Evolutionary conservation across 2,329 filamentous ascomycete species (phyloP), one percentile per base, ranked within the genome.

Genomic region (Orbilia ellipsospora): DNA sequence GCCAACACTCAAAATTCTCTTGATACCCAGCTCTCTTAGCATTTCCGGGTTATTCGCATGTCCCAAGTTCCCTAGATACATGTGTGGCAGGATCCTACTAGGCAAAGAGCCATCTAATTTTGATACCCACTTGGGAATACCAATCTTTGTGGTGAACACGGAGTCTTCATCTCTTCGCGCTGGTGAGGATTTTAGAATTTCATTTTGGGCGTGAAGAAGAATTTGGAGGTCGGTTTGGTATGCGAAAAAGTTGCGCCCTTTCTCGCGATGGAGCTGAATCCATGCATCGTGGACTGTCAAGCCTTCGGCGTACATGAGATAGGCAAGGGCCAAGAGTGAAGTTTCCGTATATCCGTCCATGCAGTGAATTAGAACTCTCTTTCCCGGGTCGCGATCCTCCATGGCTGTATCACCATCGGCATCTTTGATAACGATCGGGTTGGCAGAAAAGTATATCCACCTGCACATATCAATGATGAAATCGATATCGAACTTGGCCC

Each of bases 331-430:
- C 16, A 99, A 86, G 82, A 99, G 87, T 1, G 93, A 93, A 0
- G 92, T 94, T 82, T 99, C 95, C 0, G 95, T 99, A 80, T 99
- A 99, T 16, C 95, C 95, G 82, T 99, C 95, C 1, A 90, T 90
- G 82, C 95, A 98, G 82, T 98, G 94, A 48, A 99, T 92, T 36
- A 98, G 87, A 40, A 98, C 57, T 16, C 57, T 88, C 80, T 89
- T 93, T 77, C 89, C 85, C 66, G 88, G 85, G 40, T 83, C 82
- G 28, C 66, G 79, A 78, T 48, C 77, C 57, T 50, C 77, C 66
- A 80, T 77, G 5, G 54, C 54, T n/a, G 78, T 64, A 73, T 80
- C 65, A 13, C 79, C 78, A 74, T 82, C 80, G 52, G 80, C 82
- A 80, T 83, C 85, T 80, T 82, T 83, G 80, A 83, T 84, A 36